Evolutionary conservation across 805 yeast species (phyloP).

Genomic region (Lachancea sp.): DNA sequence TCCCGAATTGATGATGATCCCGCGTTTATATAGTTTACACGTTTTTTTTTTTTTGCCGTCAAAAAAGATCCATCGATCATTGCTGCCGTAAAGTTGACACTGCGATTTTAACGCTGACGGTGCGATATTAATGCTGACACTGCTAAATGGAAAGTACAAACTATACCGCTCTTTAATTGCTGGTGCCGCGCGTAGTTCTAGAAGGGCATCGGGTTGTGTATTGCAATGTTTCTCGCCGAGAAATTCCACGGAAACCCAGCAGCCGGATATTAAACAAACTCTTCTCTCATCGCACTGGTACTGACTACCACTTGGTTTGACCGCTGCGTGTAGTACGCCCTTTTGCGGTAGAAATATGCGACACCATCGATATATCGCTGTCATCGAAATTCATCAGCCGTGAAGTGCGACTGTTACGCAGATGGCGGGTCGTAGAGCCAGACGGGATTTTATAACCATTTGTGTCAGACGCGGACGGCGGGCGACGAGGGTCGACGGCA

Average conservation of each 20-base stretch:
- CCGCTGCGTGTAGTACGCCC: constrained; percentile 33
- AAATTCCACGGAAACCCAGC: no score
- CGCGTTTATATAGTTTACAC: no score
- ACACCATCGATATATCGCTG: constrained; percentile 34
- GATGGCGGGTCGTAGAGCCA: constrained; percentile 24
- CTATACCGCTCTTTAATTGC: no score
- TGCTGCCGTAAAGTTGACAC: not conserved
- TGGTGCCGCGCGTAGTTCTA: no score
- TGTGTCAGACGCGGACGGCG: constrained; percentile 2
- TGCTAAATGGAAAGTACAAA: not conserved
- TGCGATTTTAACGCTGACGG: not conserved
- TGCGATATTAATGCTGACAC: constrained; percentile 1
- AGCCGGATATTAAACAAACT: no score
- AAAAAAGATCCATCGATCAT: no score
- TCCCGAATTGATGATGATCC: no score
- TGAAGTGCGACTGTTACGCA: constrained; percentile 21
- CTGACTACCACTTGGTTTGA: constrained; percentile 11
- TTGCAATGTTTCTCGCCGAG: no score
- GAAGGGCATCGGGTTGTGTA: no score
- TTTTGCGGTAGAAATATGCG: constrained; percentile 27
- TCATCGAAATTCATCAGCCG: constrained; percentile 25
- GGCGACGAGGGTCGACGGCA: constrained; percentile 3
- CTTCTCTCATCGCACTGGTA: not conserved
- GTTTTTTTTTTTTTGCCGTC: no score
- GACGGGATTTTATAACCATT: constrained; percentile 27